Base-by-base conservation (phyloP, 352 stramenopile genomes). In the Pythium rishiriense region DNA sequence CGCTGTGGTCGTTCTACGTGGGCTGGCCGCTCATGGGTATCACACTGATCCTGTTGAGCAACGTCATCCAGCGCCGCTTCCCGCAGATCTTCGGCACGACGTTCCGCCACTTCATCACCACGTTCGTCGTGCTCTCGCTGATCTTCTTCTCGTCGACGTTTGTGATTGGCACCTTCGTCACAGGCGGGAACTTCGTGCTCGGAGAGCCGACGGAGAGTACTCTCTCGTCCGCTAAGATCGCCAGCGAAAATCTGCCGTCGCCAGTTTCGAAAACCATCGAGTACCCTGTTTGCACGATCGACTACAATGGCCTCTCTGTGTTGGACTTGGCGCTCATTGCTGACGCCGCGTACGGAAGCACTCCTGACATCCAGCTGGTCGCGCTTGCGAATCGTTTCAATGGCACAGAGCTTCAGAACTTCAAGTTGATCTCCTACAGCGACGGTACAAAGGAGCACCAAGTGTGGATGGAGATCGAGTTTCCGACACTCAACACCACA, bases 141-240 rank as follows among this genome's bases (percentile, higher is more conserved):
- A 68, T 93, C 31, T 93, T 93, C 68, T 93, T 93, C 69, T 90
- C 83, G 26, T 90, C 83, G 17, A 85, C 83, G 31, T 81, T 87
- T 49, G 70, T 91, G 39, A 88, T 93, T 53, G 84, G 84, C 12
- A 90, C 83, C 5, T 90, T 93, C 39, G 81, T 83, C 15, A 81
- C 68, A 45, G 84, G 80, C 10, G 75, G 70, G 0, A 69, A 54
- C 48, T 91, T 93, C 56, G 61, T 67, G 37, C 37, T 93, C 4
- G 78, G 73, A 1, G 28, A 71, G 17, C 84, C 78, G 48, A 66
- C 71, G 5, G 87, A 83, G 47, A 47, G 9, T 1, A 64, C 53
- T 21, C 19, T 53, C 6, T n/a, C 21, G 17, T 21, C 15, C 21
- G 28, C 51, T 26, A 52, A 54, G 12, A 9, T 55, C 28, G 22